Base-by-base conservation (phyloP, 2,329 filamentous ascomycete genomes). In the Epichloe sibirici region DNA sequence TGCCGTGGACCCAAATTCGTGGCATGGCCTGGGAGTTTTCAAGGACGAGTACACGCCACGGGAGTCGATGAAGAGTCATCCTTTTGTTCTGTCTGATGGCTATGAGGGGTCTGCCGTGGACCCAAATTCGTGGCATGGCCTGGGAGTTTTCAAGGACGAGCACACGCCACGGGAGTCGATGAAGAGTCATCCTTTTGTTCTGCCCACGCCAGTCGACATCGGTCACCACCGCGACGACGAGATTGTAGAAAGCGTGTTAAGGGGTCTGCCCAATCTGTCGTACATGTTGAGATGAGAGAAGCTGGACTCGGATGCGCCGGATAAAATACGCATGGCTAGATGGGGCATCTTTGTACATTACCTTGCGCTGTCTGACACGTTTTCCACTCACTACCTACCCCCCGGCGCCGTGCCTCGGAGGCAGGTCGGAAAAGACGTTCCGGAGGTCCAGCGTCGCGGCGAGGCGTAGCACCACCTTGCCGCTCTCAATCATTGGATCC, bases 371-470 rank as follows among this genome's bases (percentile, higher is more conserved):
- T 31, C 28, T 1, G 3, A 31, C 28, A 9, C 28, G 8, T 31
- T 31, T 31, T 31, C 28, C 7, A 9, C 7, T 31, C 28, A 8
- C 28, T 7, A 8, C 7, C 17, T 21, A 21, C 17, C 17, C 28
- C 8, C 8, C 25, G 25, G 28, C 70, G 43, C 68, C 66, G 0
- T 59, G 62, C 7, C 66, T 62, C 0, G 67, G 58, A 3, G 62
- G 57, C 5, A 61, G 55, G 6, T 53, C 46, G 3, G 63, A 63
- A 12, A 12, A 65, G 54, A 15, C 59, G 54, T 51, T 70, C 69
- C 68, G 68, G 70, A 15, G 69, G 65, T 70, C 68, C 68, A 69
- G n/a, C 69, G 65, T 0, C 68, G 69, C 34, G 70, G 68, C 2
- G 67, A 68, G 43, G 69, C 53, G 21, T 65, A 5, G 11, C 21